A percentile compares a stretch with the other conserved stretches of the same genome.
Evolutionary conservation across 306 rosid species (phyloP).

Genomic region (Cucumis melo): DNA sequence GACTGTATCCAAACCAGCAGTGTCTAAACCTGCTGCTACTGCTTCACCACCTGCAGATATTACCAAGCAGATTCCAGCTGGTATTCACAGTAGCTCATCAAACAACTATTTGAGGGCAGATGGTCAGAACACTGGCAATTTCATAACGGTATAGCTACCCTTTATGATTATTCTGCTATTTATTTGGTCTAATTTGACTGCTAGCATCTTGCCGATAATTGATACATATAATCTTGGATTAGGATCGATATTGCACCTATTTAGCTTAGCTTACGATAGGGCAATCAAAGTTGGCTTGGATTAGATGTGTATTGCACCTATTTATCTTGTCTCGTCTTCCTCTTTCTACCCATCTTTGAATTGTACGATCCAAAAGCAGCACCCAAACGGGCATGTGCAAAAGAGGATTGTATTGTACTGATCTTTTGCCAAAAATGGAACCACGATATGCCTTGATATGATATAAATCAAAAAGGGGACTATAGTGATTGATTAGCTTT

Average conservation of each 20-base stretch:
- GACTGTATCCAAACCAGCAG: constrained; percentile 43
- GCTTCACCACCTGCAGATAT: constrained; percentile 37
- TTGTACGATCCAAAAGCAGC: background rate
- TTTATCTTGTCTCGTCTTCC: background rate
- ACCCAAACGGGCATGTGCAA: background rate
- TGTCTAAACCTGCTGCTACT: constrained; percentile 12
- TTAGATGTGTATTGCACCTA: too few species aligned
- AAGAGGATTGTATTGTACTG: background rate
- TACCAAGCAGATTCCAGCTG: constrained; percentile 76
- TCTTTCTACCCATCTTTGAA: background rate
- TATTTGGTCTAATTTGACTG: background rate
- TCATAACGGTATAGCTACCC: constrained; percentile 57
- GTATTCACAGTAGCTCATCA: constrained; percentile 68
- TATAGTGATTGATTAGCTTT: background rate
- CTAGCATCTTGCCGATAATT: background rate
- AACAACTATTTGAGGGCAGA: constrained; percentile 63
- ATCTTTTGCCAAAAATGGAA: background rate
- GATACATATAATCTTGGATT: too few species aligned
- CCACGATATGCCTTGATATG: background rate
- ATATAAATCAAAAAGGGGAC: background rate
- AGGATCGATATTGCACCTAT: too few species aligned
- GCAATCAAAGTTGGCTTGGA: too few species aligned
- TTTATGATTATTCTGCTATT: constrained; percentile 2
- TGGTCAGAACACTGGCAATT: constrained; percentile 96
- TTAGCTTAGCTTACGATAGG: too few species aligned